Evolutionary conservation across 106 monocot genomes (phyloP), one percentile per base, ranked within the genome.

Genomic region (Apostasia shenzhenica): DNA sequence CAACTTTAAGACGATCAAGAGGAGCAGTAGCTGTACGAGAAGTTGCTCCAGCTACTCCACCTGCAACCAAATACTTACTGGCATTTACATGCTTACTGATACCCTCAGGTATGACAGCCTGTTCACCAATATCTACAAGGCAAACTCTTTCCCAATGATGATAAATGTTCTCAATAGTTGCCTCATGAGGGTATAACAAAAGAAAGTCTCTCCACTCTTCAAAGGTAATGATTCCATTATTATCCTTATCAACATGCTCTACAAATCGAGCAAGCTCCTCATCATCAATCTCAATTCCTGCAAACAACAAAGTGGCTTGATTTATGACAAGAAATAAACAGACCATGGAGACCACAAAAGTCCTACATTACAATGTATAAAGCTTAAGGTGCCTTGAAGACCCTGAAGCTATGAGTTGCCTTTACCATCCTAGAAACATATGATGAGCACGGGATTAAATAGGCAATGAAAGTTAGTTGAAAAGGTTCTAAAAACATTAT

Each of bases 191-290:
- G 45, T 89, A 95, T 8, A 95, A 74, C 4, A 95, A 70, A 72
- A 95, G 91, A 77, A 95, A 95, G 78, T 95, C 92, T 46, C 95
- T 83, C 95, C 95, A 95, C 59, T 95, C 95, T 74, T 95, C 95
- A 62, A 95, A 95, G 60, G 95, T 95, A 57, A 95, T 95, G 63
- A 89, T 89, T 49, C 95, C 95, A 71, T 95, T 85, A 54, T 95
- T 95, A 75, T 95, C 95, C 76, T 95, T 95, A 42, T 95, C 95
- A 13, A 95, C 92, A 76, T 92, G 91, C 69, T 95, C 92, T 26
- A 95, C 92, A 75, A 95, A 95, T 47, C 77, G 82, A 63, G 88
- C 89, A 45, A 95, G 89, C 73, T 95, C 95, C 60, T 95, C 92
- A 65, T 95, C 92, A 75, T 92, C 79, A 61, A 95, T 95, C 65